These are phyloP conservation scores for Fraxinus quadrangulata DNA, from an alignment of 257 asterid species.

Conservation along the genomic window DNA sequence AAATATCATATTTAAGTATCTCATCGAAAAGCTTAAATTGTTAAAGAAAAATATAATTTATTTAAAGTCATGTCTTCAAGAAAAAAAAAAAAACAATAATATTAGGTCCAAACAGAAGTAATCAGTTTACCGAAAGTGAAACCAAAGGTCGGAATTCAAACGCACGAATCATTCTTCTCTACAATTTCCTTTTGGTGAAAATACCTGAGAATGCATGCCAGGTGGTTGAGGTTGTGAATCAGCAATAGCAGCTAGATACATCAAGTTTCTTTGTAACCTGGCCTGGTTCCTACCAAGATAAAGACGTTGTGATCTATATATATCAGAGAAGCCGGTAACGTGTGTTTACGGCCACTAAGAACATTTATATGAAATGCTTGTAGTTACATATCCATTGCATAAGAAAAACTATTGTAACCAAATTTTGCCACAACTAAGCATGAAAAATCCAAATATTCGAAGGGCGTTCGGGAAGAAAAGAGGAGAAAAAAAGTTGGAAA, in stretches of 20 bases:
- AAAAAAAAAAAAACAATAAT: background rate
- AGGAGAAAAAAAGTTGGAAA: background rate
- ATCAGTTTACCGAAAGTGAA: background rate
- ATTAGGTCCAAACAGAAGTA: background rate
- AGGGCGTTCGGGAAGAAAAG: background rate
- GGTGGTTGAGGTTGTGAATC: slow-evolving; percentile 97
- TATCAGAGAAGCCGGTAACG: too few relatives aligned
- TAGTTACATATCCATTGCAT: too few relatives aligned
- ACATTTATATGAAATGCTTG: too few relatives aligned
- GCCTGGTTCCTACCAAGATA: slow-evolving; percentile 69
- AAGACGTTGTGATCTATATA: background rate
- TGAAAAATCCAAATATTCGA: background rate
- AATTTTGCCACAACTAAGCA: background rate
- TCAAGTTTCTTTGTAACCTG: slow-evolving; percentile 81
- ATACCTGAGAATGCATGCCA: slow-evolving; percentile 84
- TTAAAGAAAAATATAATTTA: background rate
- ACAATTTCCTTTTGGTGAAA: background rate
- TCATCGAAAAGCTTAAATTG: background rate
- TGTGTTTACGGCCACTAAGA: too few relatives aligned
- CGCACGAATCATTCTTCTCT: background rate
- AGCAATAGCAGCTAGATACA: slow-evolving; percentile 98
- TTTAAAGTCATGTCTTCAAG: background rate
- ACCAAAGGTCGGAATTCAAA: background rate
- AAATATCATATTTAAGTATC: background rate
- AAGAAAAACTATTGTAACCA: too few relatives aligned